Evolutionary conservation across 1,284 basidiomycete genomes (phyloP).

Genomic region (Leccinum fuscescens): DNA sequence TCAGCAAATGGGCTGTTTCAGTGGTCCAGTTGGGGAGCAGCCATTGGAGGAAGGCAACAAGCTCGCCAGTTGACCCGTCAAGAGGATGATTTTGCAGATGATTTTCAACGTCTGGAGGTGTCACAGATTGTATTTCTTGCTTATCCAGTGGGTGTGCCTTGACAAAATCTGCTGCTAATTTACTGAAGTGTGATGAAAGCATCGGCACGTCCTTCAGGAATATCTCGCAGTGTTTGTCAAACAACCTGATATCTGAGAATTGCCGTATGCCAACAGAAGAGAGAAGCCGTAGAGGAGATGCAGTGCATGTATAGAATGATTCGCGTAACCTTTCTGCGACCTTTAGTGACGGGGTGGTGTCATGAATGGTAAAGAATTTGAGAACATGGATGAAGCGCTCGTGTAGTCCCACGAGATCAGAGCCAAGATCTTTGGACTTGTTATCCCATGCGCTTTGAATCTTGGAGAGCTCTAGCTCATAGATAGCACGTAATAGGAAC

Average conservation of each 20-base stretch:
- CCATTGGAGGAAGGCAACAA: conserved; percentile 83
- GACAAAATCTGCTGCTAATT: conserved; percentile 61
- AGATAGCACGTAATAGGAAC: too few relatives aligned
- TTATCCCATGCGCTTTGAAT: too few relatives aligned
- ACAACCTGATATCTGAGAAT: conserved; percentile 70
- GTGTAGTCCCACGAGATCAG: too few relatives aligned
- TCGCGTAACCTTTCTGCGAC: conserved; percentile 74
- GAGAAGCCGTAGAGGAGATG: conserved; percentile 64
- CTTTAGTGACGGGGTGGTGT: conserved; percentile 80
- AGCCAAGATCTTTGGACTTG: too few relatives aligned
- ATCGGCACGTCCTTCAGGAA: conserved; percentile 83
- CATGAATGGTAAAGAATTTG: conserved; percentile 4
- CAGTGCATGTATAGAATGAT: conserved; percentile 73
- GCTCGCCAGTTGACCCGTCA: conserved; percentile 58
- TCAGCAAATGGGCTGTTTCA: conserved; percentile 49
- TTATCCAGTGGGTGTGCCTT: conserved; percentile 54
- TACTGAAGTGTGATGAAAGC: conserved; percentile 61
- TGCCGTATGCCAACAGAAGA: conserved; percentile 75
- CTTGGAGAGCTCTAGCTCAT: too few relatives aligned
- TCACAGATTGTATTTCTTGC: conserved; percentile 69
- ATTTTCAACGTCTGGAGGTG: conserved; percentile 77
- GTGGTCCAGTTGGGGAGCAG: conserved; percentile 46
- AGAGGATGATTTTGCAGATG: conserved; percentile 75
- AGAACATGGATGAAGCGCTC: too few relatives aligned
- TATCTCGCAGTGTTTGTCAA: conserved; percentile 63